phyloP scores from a whole-genome alignment of 179 eudicot species.

The Silene noctiflora region DNA sequence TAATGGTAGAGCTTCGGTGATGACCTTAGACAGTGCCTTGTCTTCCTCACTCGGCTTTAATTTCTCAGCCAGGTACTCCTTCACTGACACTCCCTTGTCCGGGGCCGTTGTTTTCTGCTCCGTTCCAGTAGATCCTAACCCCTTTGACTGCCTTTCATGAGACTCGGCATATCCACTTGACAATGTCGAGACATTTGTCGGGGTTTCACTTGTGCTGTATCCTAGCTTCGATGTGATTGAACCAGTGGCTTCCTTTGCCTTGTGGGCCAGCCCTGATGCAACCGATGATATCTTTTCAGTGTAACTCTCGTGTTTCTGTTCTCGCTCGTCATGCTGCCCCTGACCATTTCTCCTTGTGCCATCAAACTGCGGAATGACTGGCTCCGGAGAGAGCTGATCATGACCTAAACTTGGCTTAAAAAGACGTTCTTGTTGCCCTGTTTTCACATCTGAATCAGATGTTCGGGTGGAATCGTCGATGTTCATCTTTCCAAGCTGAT shows the following conservation, averaged over 20 bases:
- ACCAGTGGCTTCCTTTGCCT: constrained; percentile 31
- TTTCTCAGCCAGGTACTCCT: constrained; percentile 56
- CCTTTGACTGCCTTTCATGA: too few species aligned
- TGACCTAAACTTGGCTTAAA: too few species aligned
- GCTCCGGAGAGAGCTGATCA: constrained; percentile 55
- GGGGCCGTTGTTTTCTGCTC: neutral
- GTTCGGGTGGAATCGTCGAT: constrained; percentile 22
- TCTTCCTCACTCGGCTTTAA: constrained; percentile 66
- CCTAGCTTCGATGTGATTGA: constrained; percentile 30
- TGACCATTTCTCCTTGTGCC: neutral
- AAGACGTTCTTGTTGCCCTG: too few species aligned
- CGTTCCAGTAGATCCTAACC: too few species aligned
- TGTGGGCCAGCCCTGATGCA: constrained; percentile 31
- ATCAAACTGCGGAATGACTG: constrained; percentile 17
- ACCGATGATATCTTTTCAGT: constrained; percentile 37
- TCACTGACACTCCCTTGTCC: constrained; percentile 52
- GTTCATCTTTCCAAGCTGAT: constrained; percentile 41
- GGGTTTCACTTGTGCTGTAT: constrained; percentile 12
- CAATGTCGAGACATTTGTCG: constrained; percentile 7
- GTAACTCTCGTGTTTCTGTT: constrained; percentile 33
- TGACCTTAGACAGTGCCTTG: constrained; percentile 48
- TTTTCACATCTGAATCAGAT: neutral
- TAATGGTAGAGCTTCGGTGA: constrained; percentile 39
- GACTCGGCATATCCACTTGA: too few species aligned
- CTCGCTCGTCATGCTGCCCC: neutral